Percentiles rank a stretch among this genome's conserved stretches.
Evolutionary conservation across 2,329 filamentous ascomycete species (phyloP).

Genomic region (Stemphylium lycopersici): DNA sequence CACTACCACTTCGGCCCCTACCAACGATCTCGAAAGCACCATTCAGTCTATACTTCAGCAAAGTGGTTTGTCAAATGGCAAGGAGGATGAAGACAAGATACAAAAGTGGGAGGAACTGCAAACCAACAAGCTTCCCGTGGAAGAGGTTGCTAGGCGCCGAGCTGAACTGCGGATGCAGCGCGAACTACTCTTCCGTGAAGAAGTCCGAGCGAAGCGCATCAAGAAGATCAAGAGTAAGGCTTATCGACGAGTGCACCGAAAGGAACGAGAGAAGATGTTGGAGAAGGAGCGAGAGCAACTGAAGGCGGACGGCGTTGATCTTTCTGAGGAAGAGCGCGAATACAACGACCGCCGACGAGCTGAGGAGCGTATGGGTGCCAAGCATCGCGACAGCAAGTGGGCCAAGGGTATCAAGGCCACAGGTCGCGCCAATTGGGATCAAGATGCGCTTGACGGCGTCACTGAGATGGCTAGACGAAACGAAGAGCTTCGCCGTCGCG

Average conservation of each 20-base stretch:
- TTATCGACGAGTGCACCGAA: constrained; percentile 90
- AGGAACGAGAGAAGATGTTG: constrained; percentile 68
- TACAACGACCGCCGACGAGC: constrained; percentile 75
- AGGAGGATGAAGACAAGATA: constrained; percentile 67
- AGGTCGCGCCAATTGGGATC: constrained; percentile 85
- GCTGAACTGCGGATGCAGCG: constrained; percentile 78
- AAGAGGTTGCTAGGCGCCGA: constrained; percentile 73
- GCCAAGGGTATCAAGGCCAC: constrained; percentile 81
- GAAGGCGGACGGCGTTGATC: constrained; percentile 63
- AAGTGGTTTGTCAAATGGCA: constrained; percentile 74
- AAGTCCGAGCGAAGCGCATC: constrained; percentile 86
- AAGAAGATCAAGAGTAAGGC: constrained; percentile 99
- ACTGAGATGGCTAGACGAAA: constrained; percentile 82
- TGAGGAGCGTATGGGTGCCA: constrained; percentile 81
- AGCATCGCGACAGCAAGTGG: constrained; percentile 90
- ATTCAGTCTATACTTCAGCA: constrained; percentile 90
- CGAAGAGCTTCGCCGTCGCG: constrained; percentile 79
- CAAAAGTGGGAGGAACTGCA: constrained; percentile 73
- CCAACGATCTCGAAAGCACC: constrained; percentile 81
- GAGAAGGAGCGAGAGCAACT: constrained; percentile 64
- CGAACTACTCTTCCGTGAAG: constrained; percentile 86
- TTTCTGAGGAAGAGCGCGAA: constrained; percentile 69
- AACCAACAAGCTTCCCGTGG: constrained; percentile 73
- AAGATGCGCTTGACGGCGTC: constrained; percentile 78
- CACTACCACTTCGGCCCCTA: constrained; percentile 63